Evolutionary conservation across 2,329 filamentous ascomycete genomes (phyloP), one percentile per base, ranked within the genome.

Genomic region (Pseudocercospora fijiensis): DNA sequence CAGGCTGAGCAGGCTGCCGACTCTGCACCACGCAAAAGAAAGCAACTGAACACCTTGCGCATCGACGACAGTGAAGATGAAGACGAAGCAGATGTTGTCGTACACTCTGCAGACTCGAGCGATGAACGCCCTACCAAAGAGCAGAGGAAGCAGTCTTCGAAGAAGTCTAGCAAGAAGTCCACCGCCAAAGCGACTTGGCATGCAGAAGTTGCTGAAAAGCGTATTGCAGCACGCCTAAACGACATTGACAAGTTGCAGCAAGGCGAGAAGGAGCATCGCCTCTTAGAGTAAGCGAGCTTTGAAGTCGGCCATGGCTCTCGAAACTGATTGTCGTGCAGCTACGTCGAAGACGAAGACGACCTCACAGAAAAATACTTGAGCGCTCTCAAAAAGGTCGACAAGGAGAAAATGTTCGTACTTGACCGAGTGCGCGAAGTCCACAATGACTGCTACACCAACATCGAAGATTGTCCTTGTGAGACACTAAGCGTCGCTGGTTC

Each of bases 401-500:
- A 65, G 3, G 71, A 74, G 45, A 66, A 82, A 22, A 84, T 88
- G 79, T 86, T 84, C 61, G 80, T 88, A 7, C 77, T 88, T 22
- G 80, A 81, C 47, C 80, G 86, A 49, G 77, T 73, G 57, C 76
- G 82, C 9, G 71, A 73, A 41, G 79, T 78, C 4, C 80, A 78
- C 4, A 77, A 80, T 1, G 74, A 80, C 8, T 74, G 73, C 2
- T 82, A 81, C 0, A 77, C 83, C 61, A 84, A 88, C 28, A 63
- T 71, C 30, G 77, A 80, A 1, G 76, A 80, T 2, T 75, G 74
- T 1, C 83, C 81, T 0, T 75, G 81, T 61, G 86, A 90, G 72
- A 76, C 74, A 1, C 80, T 88, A 59, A 76, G 83, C 22, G 81
- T 89, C 57, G 84, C 85, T 30, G 87, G 87, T 18, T 80, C 82